Base-by-base conservation (phyloP, 2,329 filamentous ascomycete genomes). In the Alternaria infectoria region DNA sequence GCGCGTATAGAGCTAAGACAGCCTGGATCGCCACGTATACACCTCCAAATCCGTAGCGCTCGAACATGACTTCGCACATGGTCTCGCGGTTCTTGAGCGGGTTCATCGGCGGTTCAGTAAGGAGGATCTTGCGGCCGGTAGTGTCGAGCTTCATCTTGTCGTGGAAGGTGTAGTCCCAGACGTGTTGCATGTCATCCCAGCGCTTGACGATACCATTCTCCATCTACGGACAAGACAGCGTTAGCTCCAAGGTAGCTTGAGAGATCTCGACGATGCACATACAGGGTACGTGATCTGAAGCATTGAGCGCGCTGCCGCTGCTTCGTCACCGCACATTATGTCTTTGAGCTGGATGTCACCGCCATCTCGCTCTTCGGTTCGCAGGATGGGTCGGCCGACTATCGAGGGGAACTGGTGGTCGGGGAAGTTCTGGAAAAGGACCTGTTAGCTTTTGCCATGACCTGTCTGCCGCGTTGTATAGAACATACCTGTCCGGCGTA, bases 31-130 rank as follows among this genome's bases (percentile, higher is more conserved):
- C 96, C 65, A 99, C 96, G 78, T 98, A 98, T 62, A 99, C 95
- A 61, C 96, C 96, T 51, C 94, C 95, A 78, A 99, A 99, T 70
- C 89, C 90, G 83, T 98, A 99, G 66, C 93, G 89, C 81, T 99
- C 96, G 81, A 99, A 97, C 96, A 99, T 99, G 82, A 98, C 93
- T 84, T 99, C 93, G 80, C 90, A 93, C 96, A 99, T 99, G 82
- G 96, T 91, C 83, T 98, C 94, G 68, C 96, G 89, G 84, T 99
- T 99, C 86, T 90, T 94, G 65, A 98, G 86, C 50, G 96, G 96
- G 83, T 99, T 98, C 91, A 98, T 96, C 15, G 96, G 96, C 36
- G 96, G 95, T 83, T 99, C 96, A 50, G 95, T 98, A 72, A 98
- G 88, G 69, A 99, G 88, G 80, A 99, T 98, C 88, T 99, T 99